Evolutionary conservation across 2,329 filamentous ascomycete species (phyloP), one percentile per base, ranked within the genome.

Genomic region (Graphilbum sp.): DNA sequence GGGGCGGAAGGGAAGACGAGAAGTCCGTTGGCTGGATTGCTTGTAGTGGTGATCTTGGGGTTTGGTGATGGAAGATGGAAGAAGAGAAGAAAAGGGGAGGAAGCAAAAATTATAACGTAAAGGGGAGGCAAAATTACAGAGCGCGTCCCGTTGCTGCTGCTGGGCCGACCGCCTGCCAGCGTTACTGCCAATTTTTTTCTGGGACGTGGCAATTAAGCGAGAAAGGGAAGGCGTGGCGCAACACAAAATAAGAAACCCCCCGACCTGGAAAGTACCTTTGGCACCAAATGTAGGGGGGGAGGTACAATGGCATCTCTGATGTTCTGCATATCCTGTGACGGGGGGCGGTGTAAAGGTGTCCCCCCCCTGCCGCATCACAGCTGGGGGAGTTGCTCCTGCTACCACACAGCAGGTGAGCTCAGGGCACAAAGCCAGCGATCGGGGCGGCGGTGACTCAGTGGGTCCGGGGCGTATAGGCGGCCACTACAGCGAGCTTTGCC

Each of bases 1-100:
- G 41, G 34, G 36, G 41, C 37, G 27, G 37, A 32, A 34, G 29
- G 34, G 21, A 36, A 31, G 37, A 32, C 34, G 34, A 35, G 32
- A 41, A 42, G 45, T 42, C 43, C 36, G 34, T 41, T 25, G 34
- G 45, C 55, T 57, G 55, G 58, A 56, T 61, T 58, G 55, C 54
- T 54, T 47, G 47, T 45, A 44, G 49, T 49, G 52, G 51, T 52
- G 54, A 54, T 57, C 49, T 52, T 55, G 43, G 40, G 40, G 42
- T 41, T 45, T 47, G 43, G 45, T 50, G 48, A 49, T 52, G 50
- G 43, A 54, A 55, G 52, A 54, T 49, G 51, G 49, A 50, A 49
- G 45, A 50, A 47, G 48, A 48, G 47, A 45, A 48, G 44, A 44
- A 43, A 49, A 49, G 31, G 39, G 36, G 43, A 37, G 41, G 38